Percentiles rank a stretch among this genome's conserved stretches.
Conservation (phyloP, 2,329 filamentous ascomycete genomes). For the Nigrospora sphaerica region DNA sequence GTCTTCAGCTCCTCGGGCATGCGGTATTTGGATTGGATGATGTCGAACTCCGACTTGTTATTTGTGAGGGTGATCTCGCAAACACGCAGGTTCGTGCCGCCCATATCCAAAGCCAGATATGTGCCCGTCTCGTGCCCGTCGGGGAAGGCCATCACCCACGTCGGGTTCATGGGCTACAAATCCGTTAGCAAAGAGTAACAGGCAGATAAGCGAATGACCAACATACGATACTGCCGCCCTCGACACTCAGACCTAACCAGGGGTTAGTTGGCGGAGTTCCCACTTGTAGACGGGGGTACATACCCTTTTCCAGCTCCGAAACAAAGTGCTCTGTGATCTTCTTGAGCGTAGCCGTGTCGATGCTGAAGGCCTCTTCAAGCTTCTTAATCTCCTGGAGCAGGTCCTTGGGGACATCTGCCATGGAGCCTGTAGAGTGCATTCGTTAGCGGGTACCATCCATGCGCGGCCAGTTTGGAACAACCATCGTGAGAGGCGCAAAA, state of each 20-base stretch:
- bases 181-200: too few relatives aligned
- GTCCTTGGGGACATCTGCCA: slow-evolving; percentile 84
- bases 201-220: not conserved
- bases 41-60: slow-evolving; percentile 83
- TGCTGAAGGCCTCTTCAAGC: slow-evolving; percentile 77
- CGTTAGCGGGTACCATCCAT: not conserved
- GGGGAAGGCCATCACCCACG: slow-evolving; percentile 89
- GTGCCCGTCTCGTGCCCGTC: slow-evolving; percentile 82
- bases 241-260: slow-evolving; percentile 63
- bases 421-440: slow-evolving; percentile 56
- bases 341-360: slow-evolving; percentile 76
- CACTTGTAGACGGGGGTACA: slow-evolving; percentile 9
- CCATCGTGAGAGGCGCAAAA: not conserved
- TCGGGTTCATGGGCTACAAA: slow-evolving; percentile 87
- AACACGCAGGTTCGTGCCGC: slow-evolving; percentile 90
- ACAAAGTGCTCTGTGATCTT: slow-evolving; percentile 85
- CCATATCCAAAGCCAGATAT: slow-evolving; percentile 89
- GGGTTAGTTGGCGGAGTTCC: not conserved
- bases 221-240: slow-evolving; percentile 89
- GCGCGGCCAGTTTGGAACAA: not conserved
- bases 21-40: slow-evolving; percentile 92
- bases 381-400: slow-evolving; percentile 72
- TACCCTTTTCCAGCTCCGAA: slow-evolving; percentile 78
- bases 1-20: slow-evolving; percentile 92
- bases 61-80: slow-evolving; percentile 88